Evolutionary conservation across 352 stramenopile species (phyloP), one percentile per base, ranked within the genome.

Genomic region (Achlya hypogyna): DNA sequence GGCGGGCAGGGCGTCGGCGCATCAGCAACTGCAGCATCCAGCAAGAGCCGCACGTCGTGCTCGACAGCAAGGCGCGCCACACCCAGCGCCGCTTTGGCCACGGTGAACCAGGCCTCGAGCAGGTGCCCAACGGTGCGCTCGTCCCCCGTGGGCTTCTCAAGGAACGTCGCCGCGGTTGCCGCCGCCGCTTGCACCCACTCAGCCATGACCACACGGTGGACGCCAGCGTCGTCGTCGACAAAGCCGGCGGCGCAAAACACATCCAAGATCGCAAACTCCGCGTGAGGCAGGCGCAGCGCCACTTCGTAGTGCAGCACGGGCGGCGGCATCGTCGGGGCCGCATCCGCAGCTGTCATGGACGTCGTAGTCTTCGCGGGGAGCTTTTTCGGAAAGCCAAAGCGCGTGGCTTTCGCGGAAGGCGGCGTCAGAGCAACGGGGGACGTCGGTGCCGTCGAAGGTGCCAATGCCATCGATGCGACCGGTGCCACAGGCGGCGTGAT

Each of bases 11-110:
- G 49, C 8, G 25, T 76, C 75, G 9, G 75, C 83, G n/a, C 86
- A 64, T 49, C 76, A 79, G 5, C 60, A 53, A 3, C 83, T 20
- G 79, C 72, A 0, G 72, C 72, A 16, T 86, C 75, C 14, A 90
- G 72, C 12, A 63, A 22, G 4, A 75, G 64, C 27, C 62, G 65
- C 20, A 71, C 22, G 29, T 79, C 42, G 4, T 60, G 53, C 23
- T 76, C 69, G 1, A 84, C 60, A 1, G 43, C 40, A 20, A 60
- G 45, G 6, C 60, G 42, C 9, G 22, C n/a, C 1, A 45, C n/a
- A 4, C 42, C 60, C 5, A 59, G 25, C 8, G 34, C 34, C 34
- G 27, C n/a, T 16, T 28, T 31, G 2, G 31, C 16, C 43, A 35
- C 28, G 16, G 34, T 29, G 16, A 32, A 67, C 60, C 60, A 67